phyloP scores from a whole-genome alignment of 768 basidiomycete species.

The Xerocomellus intermedius region DNA sequence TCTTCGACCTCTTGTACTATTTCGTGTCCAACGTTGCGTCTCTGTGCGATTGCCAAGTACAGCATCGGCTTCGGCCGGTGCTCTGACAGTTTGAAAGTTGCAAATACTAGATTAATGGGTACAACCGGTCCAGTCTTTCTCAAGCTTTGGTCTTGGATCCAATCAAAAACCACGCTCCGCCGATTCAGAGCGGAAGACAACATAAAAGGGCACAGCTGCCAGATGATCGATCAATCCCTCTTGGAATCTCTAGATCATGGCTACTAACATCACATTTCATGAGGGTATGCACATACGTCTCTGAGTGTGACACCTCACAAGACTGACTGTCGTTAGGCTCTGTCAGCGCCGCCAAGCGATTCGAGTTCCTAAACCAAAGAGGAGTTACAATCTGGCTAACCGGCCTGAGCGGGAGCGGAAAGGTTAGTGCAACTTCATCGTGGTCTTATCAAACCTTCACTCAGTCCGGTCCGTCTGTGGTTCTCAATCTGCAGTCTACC shows the following conservation, averaged over 20 bases:
- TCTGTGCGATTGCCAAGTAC: background rate
- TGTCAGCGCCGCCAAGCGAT: conserved; percentile 66
- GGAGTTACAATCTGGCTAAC: conserved; percentile 97
- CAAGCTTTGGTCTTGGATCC: background rate
- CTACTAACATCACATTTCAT: conserved; percentile 66
- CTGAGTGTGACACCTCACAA: background rate
- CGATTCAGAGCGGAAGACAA: background rate
- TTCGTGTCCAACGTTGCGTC: background rate
- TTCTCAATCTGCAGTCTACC: conserved; percentile 64
- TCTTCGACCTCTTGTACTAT: background rate
- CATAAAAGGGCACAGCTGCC: conserved; percentile 10
- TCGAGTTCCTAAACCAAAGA: conserved; percentile 65
- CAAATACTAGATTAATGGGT: background rate
- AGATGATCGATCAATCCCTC: background rate
- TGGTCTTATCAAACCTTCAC: background rate
- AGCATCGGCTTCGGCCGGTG: conserved; percentile 21
- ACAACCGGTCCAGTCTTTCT: conserved; percentile 11
- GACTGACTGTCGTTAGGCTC: conserved; percentile 52
- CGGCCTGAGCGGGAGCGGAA: conserved; percentile 92
- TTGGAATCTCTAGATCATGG: conserved; percentile 23
- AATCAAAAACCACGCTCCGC: background rate
- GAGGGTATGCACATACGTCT: conserved; percentile 41
- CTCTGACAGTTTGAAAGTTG: background rate
- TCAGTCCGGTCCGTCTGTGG: background rate
- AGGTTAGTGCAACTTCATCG: conserved; percentile 47